These are phyloP conservation scores for Fonsecaea pugnacius DNA, from an alignment of 2,329 filamentous ascomycete genomes.

Conservation along the genomic window DNA sequence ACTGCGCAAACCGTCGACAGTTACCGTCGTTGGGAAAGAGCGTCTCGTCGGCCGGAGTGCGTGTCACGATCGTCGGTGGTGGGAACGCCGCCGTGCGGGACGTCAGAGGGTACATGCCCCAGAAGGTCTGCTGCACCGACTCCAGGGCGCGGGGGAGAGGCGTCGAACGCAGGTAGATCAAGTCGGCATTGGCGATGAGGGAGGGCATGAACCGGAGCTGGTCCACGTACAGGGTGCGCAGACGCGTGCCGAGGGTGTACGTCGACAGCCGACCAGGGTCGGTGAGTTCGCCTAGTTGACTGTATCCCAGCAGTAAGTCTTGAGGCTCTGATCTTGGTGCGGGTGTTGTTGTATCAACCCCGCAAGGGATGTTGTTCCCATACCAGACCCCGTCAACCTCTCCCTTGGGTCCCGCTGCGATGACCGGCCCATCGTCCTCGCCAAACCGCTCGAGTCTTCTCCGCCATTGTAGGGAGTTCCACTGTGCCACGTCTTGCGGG, in stretches of 20 bases:
- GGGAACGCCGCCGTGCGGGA: slow-evolving; percentile 59
- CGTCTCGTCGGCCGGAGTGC: slow-evolving; percentile 72
- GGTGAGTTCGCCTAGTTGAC: slow-evolving; percentile 68
- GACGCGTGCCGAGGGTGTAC: slow-evolving; percentile 67
- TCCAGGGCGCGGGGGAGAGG: slow-evolving; percentile 76
- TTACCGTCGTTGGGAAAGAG: slow-evolving; percentile 77
- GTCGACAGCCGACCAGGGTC: slow-evolving; percentile 75
- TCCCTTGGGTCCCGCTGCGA: slow-evolving; percentile 69
- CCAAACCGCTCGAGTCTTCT: slow-evolving; percentile 84
- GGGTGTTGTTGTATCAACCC: too few species aligned
- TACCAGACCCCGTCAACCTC: slow-evolving; percentile 82
- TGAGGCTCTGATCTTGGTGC: not conserved
- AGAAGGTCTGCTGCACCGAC: slow-evolving; percentile 75
- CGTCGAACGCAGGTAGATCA: slow-evolving; percentile 74
- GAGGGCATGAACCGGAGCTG: slow-evolving; percentile 72
- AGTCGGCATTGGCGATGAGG: slow-evolving; percentile 59
- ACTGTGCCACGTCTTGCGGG: slow-evolving; percentile 57
- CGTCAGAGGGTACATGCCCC: slow-evolving; percentile 71
- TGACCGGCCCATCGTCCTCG: slow-evolving; percentile 67
- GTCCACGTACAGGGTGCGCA: slow-evolving; percentile 74
- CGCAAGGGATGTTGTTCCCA: not conserved
- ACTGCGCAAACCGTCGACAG: slow-evolving; percentile 72
- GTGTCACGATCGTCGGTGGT: slow-evolving; percentile 67
- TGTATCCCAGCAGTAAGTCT: slow-evolving; percentile 34
- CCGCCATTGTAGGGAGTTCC: slow-evolving; percentile 65